These are phyloP conservation scores for Salix brachista DNA, from an alignment of 345 rosid species.

Conservation along the genomic window DNA sequence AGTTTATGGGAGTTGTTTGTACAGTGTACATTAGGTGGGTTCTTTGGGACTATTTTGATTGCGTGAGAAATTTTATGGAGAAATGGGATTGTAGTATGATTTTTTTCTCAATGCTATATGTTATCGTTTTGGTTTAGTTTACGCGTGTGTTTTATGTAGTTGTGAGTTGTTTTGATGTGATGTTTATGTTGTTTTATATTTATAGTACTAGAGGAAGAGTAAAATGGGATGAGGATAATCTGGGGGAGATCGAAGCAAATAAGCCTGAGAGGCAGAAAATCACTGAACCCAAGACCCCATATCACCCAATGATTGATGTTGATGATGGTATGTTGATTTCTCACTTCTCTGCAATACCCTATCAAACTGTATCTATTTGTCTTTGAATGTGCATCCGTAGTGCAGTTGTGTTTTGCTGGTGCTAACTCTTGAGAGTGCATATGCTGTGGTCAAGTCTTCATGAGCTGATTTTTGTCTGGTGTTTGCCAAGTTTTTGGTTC, in stretches of 20 bases:
- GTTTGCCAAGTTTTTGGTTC: background rate
- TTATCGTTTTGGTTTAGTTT: background rate
- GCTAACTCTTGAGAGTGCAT: background rate
- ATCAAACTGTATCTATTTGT: background rate
- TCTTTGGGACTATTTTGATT: background rate
- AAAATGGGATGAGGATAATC: slow-evolving; percentile 80
- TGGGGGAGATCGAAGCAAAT: slow-evolving; percentile 89
- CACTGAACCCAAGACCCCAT: slow-evolving; percentile 97
- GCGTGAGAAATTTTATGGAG: background rate
- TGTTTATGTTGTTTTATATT: background rate
- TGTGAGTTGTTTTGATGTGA: background rate
- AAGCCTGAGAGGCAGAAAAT: slow-evolving; percentile 97
- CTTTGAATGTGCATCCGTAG: background rate
- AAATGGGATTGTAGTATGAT: background rate
- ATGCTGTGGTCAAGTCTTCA: background rate
- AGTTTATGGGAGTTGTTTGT: background rate
- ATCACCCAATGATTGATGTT: slow-evolving; percentile 77
- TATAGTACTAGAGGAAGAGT: slow-evolving; percentile 55
- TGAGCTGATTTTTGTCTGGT: background rate
- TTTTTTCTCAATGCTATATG: background rate
- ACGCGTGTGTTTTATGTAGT: background rate
- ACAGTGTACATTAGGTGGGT: background rate
- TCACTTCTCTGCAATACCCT: background rate
- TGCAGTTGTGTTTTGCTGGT: background rate
- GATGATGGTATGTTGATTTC: slow-evolving; percentile 62